phyloP scores from a whole-genome alignment of 2,329 filamentous ascomycete species.

The Pestalotiopsis sp. region DNA sequence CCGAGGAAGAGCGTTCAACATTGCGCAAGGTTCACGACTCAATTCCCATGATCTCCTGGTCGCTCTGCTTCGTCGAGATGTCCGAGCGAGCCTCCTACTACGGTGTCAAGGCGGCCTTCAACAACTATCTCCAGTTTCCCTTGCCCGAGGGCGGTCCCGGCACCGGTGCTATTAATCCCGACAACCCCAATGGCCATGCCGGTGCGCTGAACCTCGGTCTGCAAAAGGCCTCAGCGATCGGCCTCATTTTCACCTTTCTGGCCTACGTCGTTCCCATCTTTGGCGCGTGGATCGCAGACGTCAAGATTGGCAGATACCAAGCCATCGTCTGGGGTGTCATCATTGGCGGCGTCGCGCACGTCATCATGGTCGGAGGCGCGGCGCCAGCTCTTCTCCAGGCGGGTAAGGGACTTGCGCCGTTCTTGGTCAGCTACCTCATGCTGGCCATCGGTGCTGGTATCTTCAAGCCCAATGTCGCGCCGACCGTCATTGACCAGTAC shows the following conservation, averaged over 20 bases:
- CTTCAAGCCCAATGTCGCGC: conserved; percentile 81
- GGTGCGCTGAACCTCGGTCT: conserved; percentile 54
- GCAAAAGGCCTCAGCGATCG: conserved; percentile 47
- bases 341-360: conserved; percentile 63
- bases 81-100: conserved; percentile 57
- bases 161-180: conserved; percentile 34
- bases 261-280: conserved; percentile 51
- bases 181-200: conserved; percentile 40
- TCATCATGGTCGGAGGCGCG: conserved; percentile 66
- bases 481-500: conserved; percentile 73
- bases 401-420: conserved; percentile 51
- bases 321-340: conserved; percentile 61
- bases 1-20: conserved; percentile 45
- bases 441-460: conserved; percentile 71
- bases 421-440: conserved; percentile 65
- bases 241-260: conserved; percentile 48
- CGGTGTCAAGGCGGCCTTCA: conserved; percentile 51
- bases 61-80: conserved; percentile 52
- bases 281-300: conserved; percentile 63
- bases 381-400: conserved; percentile 58
- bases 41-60: conserved; percentile 46
- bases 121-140: conserved; percentile 58
- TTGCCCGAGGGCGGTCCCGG: conserved; percentile 46
- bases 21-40: conserved; percentile 48
- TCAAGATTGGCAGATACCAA: conserved; percentile 67